Conservation (phyloP, 1,284 basidiomycete species). For the Porodaedalea pini region DNA sequence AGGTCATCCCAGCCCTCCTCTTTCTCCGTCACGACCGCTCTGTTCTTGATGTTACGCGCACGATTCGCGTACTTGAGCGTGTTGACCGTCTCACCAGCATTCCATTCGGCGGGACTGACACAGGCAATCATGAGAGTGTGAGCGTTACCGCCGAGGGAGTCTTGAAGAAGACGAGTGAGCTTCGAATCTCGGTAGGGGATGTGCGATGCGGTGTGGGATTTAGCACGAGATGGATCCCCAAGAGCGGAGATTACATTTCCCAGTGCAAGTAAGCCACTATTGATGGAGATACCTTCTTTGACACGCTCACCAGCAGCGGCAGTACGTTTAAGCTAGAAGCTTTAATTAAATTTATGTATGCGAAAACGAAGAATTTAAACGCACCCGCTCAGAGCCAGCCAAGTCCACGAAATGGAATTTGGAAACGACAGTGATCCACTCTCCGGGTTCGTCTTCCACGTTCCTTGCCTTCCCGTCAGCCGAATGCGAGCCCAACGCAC, state of each 20-base stretch:
- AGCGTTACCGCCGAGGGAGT: conserved; percentile 97
- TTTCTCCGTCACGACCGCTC: conserved; percentile 86
- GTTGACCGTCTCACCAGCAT: conserved; percentile 91
- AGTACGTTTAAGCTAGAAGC: conserved; percentile 78
- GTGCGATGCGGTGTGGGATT: conserved; percentile 75
- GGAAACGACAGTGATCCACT: conserved; percentile 87
- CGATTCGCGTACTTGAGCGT: conserved; percentile 98
- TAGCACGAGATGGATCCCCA: conserved; percentile 85
- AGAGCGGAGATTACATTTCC: conserved; percentile 98
- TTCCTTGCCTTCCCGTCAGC: conserved; percentile 44
- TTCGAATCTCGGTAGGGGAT: conserved; percentile 98
- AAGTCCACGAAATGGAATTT: conserved; percentile 99
- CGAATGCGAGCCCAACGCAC: conserved; percentile 59
- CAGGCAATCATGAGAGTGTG: conserved; percentile 99
- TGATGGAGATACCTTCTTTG: conserved; percentile 97
- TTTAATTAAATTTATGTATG: conserved; percentile 23
- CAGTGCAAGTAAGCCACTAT: conserved; percentile 92
- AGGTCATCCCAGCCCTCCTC: conserved; percentile 99
- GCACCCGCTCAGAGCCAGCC: conserved; percentile 90
- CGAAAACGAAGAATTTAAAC: conserved; percentile 31
- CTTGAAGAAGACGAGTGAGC: conserved; percentile 90
- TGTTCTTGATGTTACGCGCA: conserved; percentile 96
- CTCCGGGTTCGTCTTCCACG: conserved; percentile 62
- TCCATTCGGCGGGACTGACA: conserved; percentile 94
- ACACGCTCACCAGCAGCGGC: conserved; percentile 92